A percentile compares a stretch with the other conserved stretches of the same genome.
phyloP scores from a whole-genome alignment of 2,329 filamentous ascomycete genomes.

The Verticillium dahliae region DNA sequence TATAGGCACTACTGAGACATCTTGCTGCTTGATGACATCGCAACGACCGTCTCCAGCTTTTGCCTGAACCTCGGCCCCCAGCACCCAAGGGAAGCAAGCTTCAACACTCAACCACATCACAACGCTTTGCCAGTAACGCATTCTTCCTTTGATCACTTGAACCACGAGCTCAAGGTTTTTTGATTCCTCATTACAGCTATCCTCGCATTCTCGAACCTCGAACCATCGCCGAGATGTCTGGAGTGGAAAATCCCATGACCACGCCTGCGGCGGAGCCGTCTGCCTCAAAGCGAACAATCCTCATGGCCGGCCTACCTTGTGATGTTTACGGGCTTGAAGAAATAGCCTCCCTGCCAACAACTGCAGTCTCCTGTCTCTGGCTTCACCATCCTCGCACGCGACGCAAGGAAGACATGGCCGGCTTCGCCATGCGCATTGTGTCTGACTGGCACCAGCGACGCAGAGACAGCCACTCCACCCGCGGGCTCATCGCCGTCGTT shows the following conservation, averaged over 20 bases:
- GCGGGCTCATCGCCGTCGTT: constrained; percentile 70
- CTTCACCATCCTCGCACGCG: constrained; percentile 76
- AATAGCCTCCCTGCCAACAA: constrained; percentile 38
- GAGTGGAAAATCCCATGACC: constrained; percentile 13
- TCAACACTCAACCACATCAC: background rate
- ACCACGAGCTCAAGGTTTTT: too few species aligned
- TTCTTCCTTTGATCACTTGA: too few species aligned
- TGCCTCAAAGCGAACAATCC: constrained; percentile 59
- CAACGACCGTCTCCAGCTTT: background rate
- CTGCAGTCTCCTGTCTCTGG: constrained; percentile 75
- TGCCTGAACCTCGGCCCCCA: background rate
- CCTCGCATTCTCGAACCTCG: background rate
- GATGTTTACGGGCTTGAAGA: constrained; percentile 79
- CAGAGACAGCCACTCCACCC: constrained; percentile 18
- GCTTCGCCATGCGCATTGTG: constrained; percentile 63
- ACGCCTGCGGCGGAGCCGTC: constrained; percentile 29
- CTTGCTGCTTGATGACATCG: background rate
- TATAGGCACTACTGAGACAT: background rate
- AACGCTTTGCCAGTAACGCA: too few species aligned
- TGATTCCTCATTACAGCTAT: background rate
- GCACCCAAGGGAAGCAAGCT: background rate
- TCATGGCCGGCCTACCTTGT: constrained; percentile 71
- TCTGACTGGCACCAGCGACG: constrained; percentile 47
- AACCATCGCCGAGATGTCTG: constrained; percentile 13
- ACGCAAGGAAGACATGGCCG: constrained; percentile 66